phyloP scores from a whole-genome alignment of 208 protist species.

The Angomonas ambiguus region DNA sequence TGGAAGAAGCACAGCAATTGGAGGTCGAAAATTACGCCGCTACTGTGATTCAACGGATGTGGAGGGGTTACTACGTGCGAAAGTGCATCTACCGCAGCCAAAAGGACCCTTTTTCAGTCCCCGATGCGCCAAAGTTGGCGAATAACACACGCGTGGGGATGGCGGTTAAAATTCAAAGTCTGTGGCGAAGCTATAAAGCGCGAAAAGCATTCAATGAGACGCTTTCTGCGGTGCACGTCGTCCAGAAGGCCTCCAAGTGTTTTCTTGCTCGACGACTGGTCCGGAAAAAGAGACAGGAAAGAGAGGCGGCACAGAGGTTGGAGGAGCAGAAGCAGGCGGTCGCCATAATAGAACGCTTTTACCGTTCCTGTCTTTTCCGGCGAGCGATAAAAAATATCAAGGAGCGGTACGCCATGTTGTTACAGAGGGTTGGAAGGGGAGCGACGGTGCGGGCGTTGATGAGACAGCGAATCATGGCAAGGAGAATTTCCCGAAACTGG shows the following conservation, averaged over 20 bases:
- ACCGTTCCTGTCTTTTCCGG: no score
- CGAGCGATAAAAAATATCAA: no score
- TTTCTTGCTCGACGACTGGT: neutral
- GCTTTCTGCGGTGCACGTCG: neutral
- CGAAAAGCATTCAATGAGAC: neutral
- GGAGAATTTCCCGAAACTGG: no score
- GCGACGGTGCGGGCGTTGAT: no score
- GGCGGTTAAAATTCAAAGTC: constrained; percentile 33
- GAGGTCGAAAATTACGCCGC: constrained; percentile 40
- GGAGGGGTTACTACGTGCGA: constrained; percentile 32
- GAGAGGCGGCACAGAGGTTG: neutral
- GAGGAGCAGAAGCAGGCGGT: neutral
- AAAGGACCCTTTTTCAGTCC: neutral
- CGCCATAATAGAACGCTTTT: neutral
- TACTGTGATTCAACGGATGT: constrained; percentile 51
- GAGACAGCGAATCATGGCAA: no score
- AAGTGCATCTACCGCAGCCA: neutral
- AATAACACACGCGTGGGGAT: no score
- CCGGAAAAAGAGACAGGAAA: neutral
- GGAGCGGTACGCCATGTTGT: no score
- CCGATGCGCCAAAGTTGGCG: no score
- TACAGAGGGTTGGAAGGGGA: no score
- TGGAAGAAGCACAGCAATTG: constrained; percentile 15
- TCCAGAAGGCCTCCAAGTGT: neutral
- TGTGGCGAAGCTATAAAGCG: constrained; percentile 27